Evolutionary conservation across 768 basidiomycete genomes (phyloP).

Genomic region (Lactarius indigo): DNA sequence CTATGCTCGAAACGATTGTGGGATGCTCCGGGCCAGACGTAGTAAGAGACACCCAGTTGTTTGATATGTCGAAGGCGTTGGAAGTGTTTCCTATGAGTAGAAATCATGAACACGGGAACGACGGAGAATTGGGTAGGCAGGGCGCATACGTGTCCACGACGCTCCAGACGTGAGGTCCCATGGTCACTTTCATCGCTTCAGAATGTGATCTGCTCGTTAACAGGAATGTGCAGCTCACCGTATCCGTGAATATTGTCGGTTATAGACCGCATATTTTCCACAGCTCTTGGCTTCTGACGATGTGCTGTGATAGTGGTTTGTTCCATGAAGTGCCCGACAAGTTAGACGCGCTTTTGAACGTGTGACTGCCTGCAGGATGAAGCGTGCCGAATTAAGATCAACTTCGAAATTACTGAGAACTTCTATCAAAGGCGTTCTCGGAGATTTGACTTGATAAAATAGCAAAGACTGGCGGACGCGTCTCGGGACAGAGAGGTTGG

Average conservation of each 20-base stretch:
- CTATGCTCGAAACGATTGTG: constrained; percentile 85
- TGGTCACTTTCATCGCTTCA: constrained; percentile 10
- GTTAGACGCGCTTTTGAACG: constrained; percentile 1
- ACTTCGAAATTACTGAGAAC: constrained; percentile 7
- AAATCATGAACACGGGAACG: not conserved
- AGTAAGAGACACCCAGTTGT: constrained; percentile 73
- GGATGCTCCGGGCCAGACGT: constrained; percentile 73
- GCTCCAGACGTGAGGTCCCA: constrained; percentile 36
- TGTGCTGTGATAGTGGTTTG: not conserved
- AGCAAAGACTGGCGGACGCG: not conserved
- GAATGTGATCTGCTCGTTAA: not conserved
- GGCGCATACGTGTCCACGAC: constrained; percentile 68
- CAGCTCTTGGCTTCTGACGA: not conserved
- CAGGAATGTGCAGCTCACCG: constrained; percentile 5
- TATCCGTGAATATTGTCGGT: constrained; percentile 15
- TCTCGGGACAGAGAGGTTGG: not conserved
- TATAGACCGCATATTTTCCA: constrained; percentile 16
- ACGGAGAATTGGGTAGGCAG: not conserved
- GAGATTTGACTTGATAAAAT: not conserved
- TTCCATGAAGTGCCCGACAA: constrained; percentile 5
- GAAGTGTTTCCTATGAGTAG: constrained; percentile 54
- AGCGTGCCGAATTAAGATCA: constrained; percentile 8
- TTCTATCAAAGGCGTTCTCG: not conserved
- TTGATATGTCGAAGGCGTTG: constrained; percentile 75
- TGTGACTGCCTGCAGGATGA: constrained; percentile 9